Evolutionary conservation across 23 red algal species (phyloP), one percentile per base, ranked within the genome.

Genomic region (Chondrus crispus): DNA sequence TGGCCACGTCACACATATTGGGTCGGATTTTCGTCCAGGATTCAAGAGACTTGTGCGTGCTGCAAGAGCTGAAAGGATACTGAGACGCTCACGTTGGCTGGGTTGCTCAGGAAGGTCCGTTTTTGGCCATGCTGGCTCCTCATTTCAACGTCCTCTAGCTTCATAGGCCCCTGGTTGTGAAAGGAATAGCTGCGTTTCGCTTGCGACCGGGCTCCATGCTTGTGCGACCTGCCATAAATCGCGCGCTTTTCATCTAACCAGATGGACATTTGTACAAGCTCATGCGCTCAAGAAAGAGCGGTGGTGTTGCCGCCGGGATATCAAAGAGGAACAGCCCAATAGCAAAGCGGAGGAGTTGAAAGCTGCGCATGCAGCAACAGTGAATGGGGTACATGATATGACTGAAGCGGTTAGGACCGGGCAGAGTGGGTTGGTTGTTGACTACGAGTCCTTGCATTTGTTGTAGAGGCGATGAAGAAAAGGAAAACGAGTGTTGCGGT

Each of bases 81-180:
- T 58, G 89, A 33, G 89, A 93, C 45, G 89, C 89, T 2, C 76
- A 93, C 24, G 46, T 93, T 8, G 89, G 77, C n/a, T 93, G 89
- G 89, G 22, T 93, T 26, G 52, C 89, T 58, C 68, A 78, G 18
- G 71, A 62, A 1, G 85, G 69, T 10, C 85, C 71, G 19, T 18
- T 78, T 1, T 69, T 89, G 60, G 85, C 68, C 77, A 9, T 89
- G 18, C 44, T 66, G 20, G 66, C 85, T 28, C 85, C 85, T 28
- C 68, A 69, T 20, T 69, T 74, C 16, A 66, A 54, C 58, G 68
- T 89, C 7, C 36, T 89, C 1, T 64, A 89, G 24, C 69, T 89
- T 4, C 85, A 89, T 63, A 45, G 68, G 10, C 68, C 85, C n/a
- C 52, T 89, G 41, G 85, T 42, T 11, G n/a, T 30, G 26, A 62